These are phyloP conservation scores for Juncus effusus DNA, from an alignment of 176 grass and related monocot species.

Conservation along the genomic window DNA sequence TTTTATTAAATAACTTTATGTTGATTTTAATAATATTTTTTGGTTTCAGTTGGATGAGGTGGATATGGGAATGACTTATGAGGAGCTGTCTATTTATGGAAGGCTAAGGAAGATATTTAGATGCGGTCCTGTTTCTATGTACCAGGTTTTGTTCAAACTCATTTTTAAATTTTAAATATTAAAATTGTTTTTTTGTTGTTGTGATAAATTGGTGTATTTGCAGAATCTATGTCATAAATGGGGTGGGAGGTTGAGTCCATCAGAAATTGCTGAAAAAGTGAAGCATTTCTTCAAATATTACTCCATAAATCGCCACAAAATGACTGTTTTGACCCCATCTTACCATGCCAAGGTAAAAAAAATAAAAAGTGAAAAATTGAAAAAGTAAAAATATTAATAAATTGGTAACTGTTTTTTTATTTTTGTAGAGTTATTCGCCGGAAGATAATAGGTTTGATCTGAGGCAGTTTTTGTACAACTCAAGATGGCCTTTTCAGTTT, in stretches of 20 bases:
- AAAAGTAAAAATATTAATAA: not conserved
- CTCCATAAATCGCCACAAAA: conserved; percentile 94
- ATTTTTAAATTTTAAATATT: not conserved
- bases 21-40: conserved; percentile 25
- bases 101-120: conserved; percentile 97
- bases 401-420: not conserved
- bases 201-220: conserved; percentile 6
- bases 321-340: conserved; percentile 94
- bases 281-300: conserved; percentile 98
- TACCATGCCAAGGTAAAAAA: conserved; percentile 81
- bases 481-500: conserved; percentile 83
- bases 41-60: conserved; percentile 84
- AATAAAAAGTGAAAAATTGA: conserved; percentile 5
- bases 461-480: conserved; percentile 92
- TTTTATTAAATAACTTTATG: no score
- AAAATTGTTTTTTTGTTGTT: not conserved
- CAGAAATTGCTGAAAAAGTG: conserved; percentile 93
- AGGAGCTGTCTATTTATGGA: conserved; percentile 91
- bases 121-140: conserved; percentile 93
- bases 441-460: conserved; percentile 94
- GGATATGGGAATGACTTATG: conserved; percentile 99
- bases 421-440: conserved; percentile 94
- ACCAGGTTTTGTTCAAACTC: conserved; percentile 49
- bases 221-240: conserved; percentile 89
- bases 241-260: conserved; percentile 72